Conservation (phyloP, 768 basidiomycete genomes). For the Mycena polygramma region DNA sequence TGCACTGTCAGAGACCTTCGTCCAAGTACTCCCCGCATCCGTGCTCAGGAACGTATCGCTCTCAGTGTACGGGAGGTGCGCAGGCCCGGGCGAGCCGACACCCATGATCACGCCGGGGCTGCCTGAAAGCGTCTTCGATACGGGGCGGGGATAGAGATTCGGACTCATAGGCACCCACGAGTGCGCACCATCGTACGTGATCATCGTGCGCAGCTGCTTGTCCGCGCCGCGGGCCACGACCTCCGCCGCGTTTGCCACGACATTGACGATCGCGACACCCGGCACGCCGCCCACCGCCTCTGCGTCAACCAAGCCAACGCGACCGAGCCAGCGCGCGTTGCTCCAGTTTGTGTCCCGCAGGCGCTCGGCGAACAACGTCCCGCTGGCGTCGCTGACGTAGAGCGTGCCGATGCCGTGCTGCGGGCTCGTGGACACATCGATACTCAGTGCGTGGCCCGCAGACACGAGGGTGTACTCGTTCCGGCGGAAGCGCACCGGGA, state of each 20-base stretch:
- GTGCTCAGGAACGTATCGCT: conserved; percentile 94
- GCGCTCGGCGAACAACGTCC: conserved; percentile 92
- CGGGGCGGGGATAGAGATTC: conserved; percentile 82
- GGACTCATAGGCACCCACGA: conserved; percentile 78
- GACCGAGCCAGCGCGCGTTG: conserved; percentile 46
- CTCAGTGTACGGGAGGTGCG: conserved; percentile 79
- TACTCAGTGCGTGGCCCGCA: conserved; percentile 92
- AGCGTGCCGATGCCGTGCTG: conserved; percentile 81
- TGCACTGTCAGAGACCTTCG: conserved; percentile 78
- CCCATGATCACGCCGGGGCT: conserved; percentile 92
- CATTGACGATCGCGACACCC: conserved; percentile 92
- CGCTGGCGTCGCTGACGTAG: conserved; percentile 95
- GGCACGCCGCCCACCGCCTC: conserved; percentile 88
- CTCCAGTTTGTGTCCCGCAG: conserved; percentile 94
- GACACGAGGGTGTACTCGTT: conserved; percentile 97
- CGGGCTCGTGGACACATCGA: conserved; percentile 85
- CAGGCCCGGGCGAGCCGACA: conserved; percentile 85
- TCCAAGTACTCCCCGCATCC: conserved; percentile 91
- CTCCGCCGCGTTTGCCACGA: conserved; percentile 86
- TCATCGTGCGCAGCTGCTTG: conserved; percentile 81
- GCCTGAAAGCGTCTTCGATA: conserved; percentile 59
- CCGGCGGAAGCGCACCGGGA: conserved; percentile 87
- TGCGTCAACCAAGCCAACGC: conserved; percentile 87
- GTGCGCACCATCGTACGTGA: conserved; percentile 92
- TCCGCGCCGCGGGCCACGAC: conserved; percentile 75